These are phyloP conservation scores for Atkinsonella texensis DNA, from an alignment of 2,329 filamentous ascomycete species.

Conservation along the genomic window DNA sequence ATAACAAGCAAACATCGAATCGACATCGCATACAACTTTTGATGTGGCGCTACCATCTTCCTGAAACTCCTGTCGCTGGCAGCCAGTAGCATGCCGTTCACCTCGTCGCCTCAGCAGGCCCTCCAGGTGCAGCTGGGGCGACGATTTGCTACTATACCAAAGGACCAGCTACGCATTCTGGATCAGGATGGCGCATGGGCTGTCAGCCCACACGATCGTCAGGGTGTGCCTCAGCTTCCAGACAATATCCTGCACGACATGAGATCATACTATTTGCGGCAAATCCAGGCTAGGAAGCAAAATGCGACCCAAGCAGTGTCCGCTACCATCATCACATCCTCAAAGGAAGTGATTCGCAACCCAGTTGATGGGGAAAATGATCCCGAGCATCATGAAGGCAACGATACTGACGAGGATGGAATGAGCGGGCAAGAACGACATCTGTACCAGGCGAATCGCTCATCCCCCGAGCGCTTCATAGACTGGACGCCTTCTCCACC, in stretches of 20 bases:
- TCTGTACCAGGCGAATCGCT: not conserved
- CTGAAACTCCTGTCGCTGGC: not conserved
- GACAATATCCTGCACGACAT: slow-evolving; percentile 21
- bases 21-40: not conserved
- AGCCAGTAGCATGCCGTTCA: slow-evolving; percentile 16
- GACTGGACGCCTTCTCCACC: slow-evolving; percentile 15
- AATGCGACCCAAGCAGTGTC: not conserved
- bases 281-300: slow-evolving; percentile 1
- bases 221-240: slow-evolving; percentile 22
- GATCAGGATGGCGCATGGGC: slow-evolving; percentile 25
- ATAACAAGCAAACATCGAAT: not conserved
- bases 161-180: slow-evolving; percentile 27
- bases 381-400: not conserved
- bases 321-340: not conserved
- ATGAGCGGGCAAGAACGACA: not conserved
- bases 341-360: not conserved
- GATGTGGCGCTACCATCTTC: not conserved
- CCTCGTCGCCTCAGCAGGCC: slow-evolving; percentile 13
- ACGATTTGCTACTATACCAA: slow-evolving; percentile 21
- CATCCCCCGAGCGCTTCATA: slow-evolving; percentile 5
- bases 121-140: slow-evolving; percentile 15
- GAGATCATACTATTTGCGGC: slow-evolving; percentile 12
- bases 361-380: not conserved
- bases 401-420: not conserved
- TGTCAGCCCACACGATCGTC: slow-evolving; percentile 12